Conservation (phyloP, 2,329 filamentous ascomycete species). For the Capronia americana region DNA sequence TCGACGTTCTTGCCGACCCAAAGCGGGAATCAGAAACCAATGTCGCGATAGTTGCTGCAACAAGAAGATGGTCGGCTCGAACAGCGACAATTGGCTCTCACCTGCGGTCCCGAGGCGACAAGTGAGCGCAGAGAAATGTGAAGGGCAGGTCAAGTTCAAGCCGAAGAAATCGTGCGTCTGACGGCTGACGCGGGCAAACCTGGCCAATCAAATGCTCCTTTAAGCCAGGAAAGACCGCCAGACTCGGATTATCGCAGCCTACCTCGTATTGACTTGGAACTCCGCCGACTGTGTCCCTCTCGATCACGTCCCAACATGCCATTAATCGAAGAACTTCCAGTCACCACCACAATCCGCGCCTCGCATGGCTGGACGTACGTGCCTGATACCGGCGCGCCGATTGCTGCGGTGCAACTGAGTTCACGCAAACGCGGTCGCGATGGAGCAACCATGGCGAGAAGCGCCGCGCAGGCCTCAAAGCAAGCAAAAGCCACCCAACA, state of each 20-base stretch:
- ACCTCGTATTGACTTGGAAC: background rate
- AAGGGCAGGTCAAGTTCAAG: background rate
- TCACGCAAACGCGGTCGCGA: slow-evolving; percentile 64
- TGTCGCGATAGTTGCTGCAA: background rate
- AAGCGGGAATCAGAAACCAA: slow-evolving; percentile 1
- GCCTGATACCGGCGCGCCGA: slow-evolving; percentile 71
- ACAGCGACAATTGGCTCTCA: background rate
- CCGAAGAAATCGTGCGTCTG: background rate
- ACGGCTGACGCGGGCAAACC: background rate
- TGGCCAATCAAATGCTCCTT: background rate
- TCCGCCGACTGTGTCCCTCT: background rate
- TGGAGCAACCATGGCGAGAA: slow-evolving; percentile 46
- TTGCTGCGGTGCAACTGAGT: slow-evolving; percentile 55
- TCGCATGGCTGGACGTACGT: slow-evolving; percentile 94
- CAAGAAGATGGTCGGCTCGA: background rate
- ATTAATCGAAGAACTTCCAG: slow-evolving; percentile 80
- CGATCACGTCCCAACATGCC: slow-evolving; percentile 56
- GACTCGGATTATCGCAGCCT: background rate
- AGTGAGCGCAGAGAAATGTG: background rate
- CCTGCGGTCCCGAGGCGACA: background rate
- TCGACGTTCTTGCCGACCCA: slow-evolving; percentile 9
- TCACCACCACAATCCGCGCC: slow-evolving; percentile 61
- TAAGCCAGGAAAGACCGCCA: background rate
- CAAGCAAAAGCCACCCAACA: slow-evolving; percentile 82
- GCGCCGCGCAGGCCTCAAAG: slow-evolving; percentile 59